Conservation (phyloP, 2,329 filamentous ascomycete genomes). For the Plectosphaerella plurivora region DNA sequence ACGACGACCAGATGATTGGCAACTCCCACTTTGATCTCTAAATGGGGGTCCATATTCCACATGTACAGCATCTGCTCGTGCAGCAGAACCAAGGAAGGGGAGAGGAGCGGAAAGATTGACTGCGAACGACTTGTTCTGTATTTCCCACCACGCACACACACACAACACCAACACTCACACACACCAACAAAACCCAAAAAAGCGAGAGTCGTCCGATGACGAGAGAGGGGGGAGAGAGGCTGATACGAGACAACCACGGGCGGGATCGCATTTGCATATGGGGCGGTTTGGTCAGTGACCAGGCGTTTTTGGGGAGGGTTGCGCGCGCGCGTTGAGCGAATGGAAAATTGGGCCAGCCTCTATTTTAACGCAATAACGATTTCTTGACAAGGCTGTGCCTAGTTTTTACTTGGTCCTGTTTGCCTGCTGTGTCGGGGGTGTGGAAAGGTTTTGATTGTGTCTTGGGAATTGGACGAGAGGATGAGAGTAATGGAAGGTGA, state of each 20-base stretch:
- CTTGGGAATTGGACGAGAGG: too few species aligned
- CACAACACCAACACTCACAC: neutral
- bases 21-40: constrained; percentile 61
- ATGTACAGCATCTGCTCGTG: too few species aligned
- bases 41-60: constrained; percentile 14
- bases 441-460: too few species aligned
- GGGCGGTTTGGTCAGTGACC: constrained; percentile 17
- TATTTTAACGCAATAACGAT: neutral
- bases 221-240: neutral
- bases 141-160: neutral
- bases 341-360: neutral
- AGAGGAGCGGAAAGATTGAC: too few species aligned
- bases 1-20: constrained; percentile 61
- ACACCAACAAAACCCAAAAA: neutral
- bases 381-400: neutral
- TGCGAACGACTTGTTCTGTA: neutral
- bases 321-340: neutral
- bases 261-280: constrained; percentile 28
- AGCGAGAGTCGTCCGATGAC: neutral
- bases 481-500: neutral
- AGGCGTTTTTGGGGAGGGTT: neutral
- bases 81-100: too few species aligned
- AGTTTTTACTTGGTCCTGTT: too few species aligned
- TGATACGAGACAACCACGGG: constrained; percentile 12
- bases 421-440: too few species aligned